phyloP scores from a whole-genome alignment of 2,329 filamentous ascomycete genomes.

The Pseudopyricularia javanii region DNA sequence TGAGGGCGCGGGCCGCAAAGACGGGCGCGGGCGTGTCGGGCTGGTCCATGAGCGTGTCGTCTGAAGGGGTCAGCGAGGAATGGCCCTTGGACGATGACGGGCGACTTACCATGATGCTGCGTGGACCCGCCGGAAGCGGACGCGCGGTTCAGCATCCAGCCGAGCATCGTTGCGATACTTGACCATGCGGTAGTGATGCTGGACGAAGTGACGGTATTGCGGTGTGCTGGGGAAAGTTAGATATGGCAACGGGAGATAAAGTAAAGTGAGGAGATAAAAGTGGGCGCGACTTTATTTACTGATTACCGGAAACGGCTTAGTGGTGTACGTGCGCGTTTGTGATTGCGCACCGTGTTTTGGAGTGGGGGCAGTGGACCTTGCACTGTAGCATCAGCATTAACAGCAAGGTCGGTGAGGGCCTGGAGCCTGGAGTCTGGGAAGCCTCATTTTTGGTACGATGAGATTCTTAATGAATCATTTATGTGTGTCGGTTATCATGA shows the following conservation, averaged over 20 bases:
- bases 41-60: conserved; percentile 36
- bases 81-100: neutral
- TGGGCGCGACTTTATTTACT: conserved; percentile 11
- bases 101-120: conserved; percentile 6
- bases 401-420: too few species aligned
- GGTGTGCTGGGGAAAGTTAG: too few species aligned
- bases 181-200: neutral
- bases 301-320: conserved; percentile 11
- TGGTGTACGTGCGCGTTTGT: conserved; percentile 1
- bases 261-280: conserved; percentile 4
- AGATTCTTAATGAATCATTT: too few species aligned
- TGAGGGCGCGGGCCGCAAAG: conserved; percentile 53
- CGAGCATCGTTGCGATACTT: conserved; percentile 31
- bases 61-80: conserved; percentile 10
- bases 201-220: too few species aligned
- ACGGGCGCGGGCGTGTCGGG: conserved; percentile 56
- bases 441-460: too few species aligned
- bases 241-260: too few species aligned
- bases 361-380: neutral
- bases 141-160: conserved; percentile 44
- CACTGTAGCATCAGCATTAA: too few species aligned
- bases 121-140: conserved; percentile 22
- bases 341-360: neutral
- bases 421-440: too few species aligned
- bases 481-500: too few species aligned